Base-by-base conservation (phyloP, 441 rosid species). In the Adansonia rubrostipa region DNA sequence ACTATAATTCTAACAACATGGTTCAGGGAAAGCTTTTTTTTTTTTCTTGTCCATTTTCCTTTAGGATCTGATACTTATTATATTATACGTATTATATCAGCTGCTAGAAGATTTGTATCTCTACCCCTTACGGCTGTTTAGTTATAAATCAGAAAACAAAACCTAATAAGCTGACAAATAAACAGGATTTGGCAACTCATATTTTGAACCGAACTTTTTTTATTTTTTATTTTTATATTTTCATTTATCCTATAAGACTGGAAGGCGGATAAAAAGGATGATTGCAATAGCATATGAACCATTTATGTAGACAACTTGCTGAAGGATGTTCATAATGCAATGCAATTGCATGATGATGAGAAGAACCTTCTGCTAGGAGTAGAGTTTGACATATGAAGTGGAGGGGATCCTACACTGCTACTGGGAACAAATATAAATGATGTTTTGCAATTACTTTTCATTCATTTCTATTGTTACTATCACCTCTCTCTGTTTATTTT, bases 271-370 rank as follows among this genome's bases (percentile, higher is more conserved):
- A 24, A 3, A 19, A 60, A 42, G 62, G 45, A 28, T 71, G 15
- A 65, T 57, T 15, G 61, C 53, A 74, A 42, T 36, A 1, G 7
- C 14, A 40, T 36, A 64, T 66, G 77, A 47, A 4, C 33, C 51
- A 50, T 22, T 51, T 58, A 76, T 50, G 22, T 36, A 0, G 70
- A 33, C 57, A 71, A 78, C 15, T 79, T 63, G 19, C 77, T 36
- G 13, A 19, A 3, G 5, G 50, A 19, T 64, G 15, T 56, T 56
- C 4, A 15, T 5, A 28, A 28, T 28, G 33, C 33, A 45, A 19
- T 69, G 44, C 17, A 62, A 28, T 28, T 62, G 67, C 22, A 44
- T 33, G 68, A 48, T 45, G 40, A 36, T 15, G 9, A 36, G 53
- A 45, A 40, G 36, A 8, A 42, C 15, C 28, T 11, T 68, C 50